Evolutionary conservation across 164 flowering plant species (phyloP).

Genomic region (Piper longum): DNA sequence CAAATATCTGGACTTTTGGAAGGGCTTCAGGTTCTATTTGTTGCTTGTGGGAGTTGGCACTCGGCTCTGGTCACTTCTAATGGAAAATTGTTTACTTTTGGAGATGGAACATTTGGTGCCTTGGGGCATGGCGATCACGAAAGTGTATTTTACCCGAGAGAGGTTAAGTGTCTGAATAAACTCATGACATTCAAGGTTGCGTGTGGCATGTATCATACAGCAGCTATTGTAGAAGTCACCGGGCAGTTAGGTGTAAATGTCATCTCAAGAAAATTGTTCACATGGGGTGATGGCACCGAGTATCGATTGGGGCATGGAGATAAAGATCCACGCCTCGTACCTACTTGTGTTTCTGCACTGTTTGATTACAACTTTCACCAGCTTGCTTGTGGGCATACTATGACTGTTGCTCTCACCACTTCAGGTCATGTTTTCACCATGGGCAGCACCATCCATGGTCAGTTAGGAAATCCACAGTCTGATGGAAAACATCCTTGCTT

Average conservation of each 20-base stretch:
- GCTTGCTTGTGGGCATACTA: slow-evolving; percentile 57
- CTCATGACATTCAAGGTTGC: slow-evolving; percentile 51
- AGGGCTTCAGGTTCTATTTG: slow-evolving; percentile 57
- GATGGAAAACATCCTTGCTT: slow-evolving; percentile 50
- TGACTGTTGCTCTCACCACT: slow-evolving; percentile 65
- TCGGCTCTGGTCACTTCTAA: slow-evolving; percentile 50
- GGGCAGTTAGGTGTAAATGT: slow-evolving; percentile 22
- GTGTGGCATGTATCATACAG: slow-evolving; percentile 85
- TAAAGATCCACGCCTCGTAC: slow-evolving; percentile 46
- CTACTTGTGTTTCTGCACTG: slow-evolving; percentile 56
- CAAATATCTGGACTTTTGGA: slow-evolving; percentile 58
- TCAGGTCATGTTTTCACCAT: slow-evolving; percentile 72
- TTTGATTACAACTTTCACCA: slow-evolving; percentile 61
- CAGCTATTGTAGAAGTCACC: slow-evolving; percentile 64
- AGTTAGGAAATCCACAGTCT: slow-evolving; percentile 54
- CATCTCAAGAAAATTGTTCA: slow-evolving; percentile 50
- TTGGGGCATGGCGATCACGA: slow-evolving; percentile 9
- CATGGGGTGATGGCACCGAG: slow-evolving; percentile 93
- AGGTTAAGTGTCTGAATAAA: slow-evolving; percentile 46
- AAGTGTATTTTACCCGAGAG: slow-evolving; percentile 51
- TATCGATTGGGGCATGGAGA: slow-evolving; percentile 64
- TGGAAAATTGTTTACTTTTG: slow-evolving; percentile 16
- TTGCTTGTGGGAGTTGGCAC: slow-evolving; percentile 86
- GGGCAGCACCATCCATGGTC: slow-evolving; percentile 58
- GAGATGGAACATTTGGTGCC: too few species aligned